These are phyloP conservation scores for Aspergillus bertholletiae DNA, from an alignment of 495 filamentous ascomycete species.

Conservation along the genomic window DNA sequence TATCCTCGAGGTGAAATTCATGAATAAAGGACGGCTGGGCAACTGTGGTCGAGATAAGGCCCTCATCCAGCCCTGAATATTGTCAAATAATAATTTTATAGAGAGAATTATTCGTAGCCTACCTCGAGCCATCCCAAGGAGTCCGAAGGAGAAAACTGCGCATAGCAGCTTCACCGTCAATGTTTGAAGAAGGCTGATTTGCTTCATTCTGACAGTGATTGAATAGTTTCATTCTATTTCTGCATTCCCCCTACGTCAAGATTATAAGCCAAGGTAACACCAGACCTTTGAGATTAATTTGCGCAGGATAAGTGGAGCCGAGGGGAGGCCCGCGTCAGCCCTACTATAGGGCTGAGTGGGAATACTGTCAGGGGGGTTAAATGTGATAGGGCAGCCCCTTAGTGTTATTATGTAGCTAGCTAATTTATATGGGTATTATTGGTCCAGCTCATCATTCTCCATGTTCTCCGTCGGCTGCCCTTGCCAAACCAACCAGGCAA, in stretches of 20 bases:
- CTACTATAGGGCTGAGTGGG: not conserved
- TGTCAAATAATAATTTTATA: not conserved
- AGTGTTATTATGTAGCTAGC: not conserved
- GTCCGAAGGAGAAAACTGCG: constrained; percentile 16
- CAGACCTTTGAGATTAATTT: not conserved
- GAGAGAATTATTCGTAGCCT: not conserved
- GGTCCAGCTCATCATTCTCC: not conserved
- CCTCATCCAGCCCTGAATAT: constrained; percentile 48
- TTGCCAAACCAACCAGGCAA: constrained; percentile 58
- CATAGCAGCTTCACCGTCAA: constrained; percentile 13
- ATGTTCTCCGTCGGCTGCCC: not conserved
- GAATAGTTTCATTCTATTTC: not conserved
- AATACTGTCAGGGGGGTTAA: not conserved
- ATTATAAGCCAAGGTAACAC: not conserved
- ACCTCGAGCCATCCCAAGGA: constrained; percentile 19
- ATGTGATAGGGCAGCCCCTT: not conserved
- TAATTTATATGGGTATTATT: not conserved
- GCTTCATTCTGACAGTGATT: not conserved
- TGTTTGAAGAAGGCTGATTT: not conserved
- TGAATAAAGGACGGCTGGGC: constrained; percentile 25
- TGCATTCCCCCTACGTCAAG: not conserved
- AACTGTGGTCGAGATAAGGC: constrained; percentile 45
- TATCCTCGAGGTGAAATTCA: constrained; percentile 10
- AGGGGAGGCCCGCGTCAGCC: not conserved
- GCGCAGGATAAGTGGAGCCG: not conserved